Evolutionary conservation across 2,329 filamentous ascomycete genomes (phyloP), one percentile per base, ranked within the genome.

Genomic region (Botrytis fragariae): DNA sequence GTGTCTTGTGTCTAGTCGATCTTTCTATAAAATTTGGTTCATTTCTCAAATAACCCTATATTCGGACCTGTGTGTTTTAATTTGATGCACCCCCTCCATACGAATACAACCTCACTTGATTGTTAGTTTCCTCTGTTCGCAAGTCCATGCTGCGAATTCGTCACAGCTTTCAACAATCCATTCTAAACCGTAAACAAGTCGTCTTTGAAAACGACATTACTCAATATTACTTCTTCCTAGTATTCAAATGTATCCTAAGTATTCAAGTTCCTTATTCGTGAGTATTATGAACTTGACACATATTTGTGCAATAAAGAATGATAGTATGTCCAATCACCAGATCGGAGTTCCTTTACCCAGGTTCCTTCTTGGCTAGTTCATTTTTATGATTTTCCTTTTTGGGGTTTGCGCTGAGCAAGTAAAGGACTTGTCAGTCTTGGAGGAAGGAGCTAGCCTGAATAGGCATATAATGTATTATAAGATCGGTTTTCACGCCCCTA

Each of bases 211-310:
- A n/a, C 25, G 16, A 14, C 3, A 16, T 51, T 51, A 22, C 48
- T 5, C 2, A n/a, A n/a, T 7, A n/a, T 51, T 14, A 7, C 48
- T n/a, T n/a, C 0, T n/a, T 14, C 18, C 12, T 0, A 5, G 3
- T n/a, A n/a, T n/a, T n/a, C 12, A 6, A 51, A 14, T n/a, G 10
- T 9, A n/a, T 51, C 4, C 25, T 14, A 12, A 14, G 10, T n/a
- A 51, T n/a, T 51, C 5, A 4, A 51, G 25, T n/a, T 51, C 25
- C 48, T n/a, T 51, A 12, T 51, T 51, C 25, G 5, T 51, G n/a
- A 2, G n/a, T 25, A 3, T 7, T 6, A 20, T n/a, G 1, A n/a
- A n/a, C 10, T n/a, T n/a, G 10, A 51, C 12, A 25, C 45, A n/a
- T 51, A 2, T 16, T 51, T 51, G 10, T 51, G 5, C 22, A 14